phyloP scores from a whole-genome alignment of 768 basidiomycete genomes.

The Pleurotus ostreatus region DNA sequence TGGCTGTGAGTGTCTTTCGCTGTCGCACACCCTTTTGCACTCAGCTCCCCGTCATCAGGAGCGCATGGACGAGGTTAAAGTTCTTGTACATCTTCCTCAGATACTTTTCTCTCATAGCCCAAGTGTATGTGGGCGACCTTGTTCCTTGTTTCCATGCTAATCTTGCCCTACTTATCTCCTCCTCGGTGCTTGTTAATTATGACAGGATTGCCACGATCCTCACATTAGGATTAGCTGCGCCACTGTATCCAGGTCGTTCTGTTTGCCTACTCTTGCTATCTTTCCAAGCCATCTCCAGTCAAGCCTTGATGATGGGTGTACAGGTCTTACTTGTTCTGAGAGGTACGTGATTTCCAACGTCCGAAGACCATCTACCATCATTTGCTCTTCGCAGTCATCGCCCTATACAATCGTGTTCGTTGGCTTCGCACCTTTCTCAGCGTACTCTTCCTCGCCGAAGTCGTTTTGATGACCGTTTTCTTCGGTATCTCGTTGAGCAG shows the following conservation, averaged over 20 bases:
- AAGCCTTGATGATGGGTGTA: constrained; percentile 17
- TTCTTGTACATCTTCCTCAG: constrained; percentile 18
- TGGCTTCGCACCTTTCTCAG: constrained; percentile 12
- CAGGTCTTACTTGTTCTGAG: constrained; percentile 19
- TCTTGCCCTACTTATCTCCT: no score
- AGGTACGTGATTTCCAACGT: constrained; percentile 10
- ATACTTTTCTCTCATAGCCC: constrained; percentile 12
- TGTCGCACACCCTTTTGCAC: neutral
- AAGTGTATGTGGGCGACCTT: constrained; percentile 12
- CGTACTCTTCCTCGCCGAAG: constrained; percentile 12
- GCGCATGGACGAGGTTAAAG: constrained; percentile 18
- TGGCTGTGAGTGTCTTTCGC: constrained; percentile 14
- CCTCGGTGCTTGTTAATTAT: no score
- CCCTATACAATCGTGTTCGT: constrained; percentile 15
- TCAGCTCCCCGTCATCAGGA: constrained; percentile 8
- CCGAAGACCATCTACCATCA: neutral
- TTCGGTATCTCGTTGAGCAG: constrained; percentile 9
- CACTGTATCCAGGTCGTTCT: constrained; percentile 1
- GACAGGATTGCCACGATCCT: constrained; percentile 14
- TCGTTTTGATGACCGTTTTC: constrained; percentile 13
- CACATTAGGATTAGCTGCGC: constrained; percentile 10
- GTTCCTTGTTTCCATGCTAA: no score
- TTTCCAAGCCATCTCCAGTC: constrained; percentile 17
- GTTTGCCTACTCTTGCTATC: constrained; percentile 11
- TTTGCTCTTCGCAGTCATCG: constrained; percentile 13